Base-by-base conservation (phyloP, 495 filamentous ascomycete genomes). In the Trichoderma reesei region DNA sequence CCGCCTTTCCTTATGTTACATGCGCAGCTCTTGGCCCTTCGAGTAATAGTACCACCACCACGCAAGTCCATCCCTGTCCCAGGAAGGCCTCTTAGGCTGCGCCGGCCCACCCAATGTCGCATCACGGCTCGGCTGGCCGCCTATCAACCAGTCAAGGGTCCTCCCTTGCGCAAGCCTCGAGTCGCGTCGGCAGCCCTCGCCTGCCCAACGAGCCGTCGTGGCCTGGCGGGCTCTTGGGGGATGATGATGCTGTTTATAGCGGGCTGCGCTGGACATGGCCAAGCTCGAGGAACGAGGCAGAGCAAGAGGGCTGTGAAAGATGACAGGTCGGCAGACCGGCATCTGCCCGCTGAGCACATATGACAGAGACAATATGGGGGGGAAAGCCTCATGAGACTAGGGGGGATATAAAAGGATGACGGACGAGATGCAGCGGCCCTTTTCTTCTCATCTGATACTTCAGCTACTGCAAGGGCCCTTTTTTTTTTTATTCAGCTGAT, bases 381-480 rank as follows among this genome's bases (percentile, higher is more conserved):
- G 51, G 26, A 31, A 11, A 13, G 26, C n/a, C 26, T 34, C n/a
- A n/a, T n/a, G n/a, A n/a, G n/a, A n/a, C n/a, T n/a, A n/a, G n/a
- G n/a, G 51, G 51, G 44, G 20, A 48, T 48, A 48, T 48, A 48
- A 10, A 56, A 33, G 51, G 9, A 14, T 13, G 6, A 33, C 1
- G 31, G 7, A 4, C 34, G 20, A 26, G 8, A 13, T 56, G 26
- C 26, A 34, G 20, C 51, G 9, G 31, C 8, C 20, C 51, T n/a
- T 31, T 13, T 56, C 1, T 26, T 48, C 16, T 3, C n/a, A 18
- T 26, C 7, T 48, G 44, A 11, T 16, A 44, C 26, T 51, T 18
- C 51, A 9, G 51, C 51, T 56, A n/a, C 51, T 56, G 51, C 51
- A 56, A 56, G 51, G 51, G 31, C 51, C 51, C 51, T 33, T 31